Evolutionary conservation across 768 basidiomycete genomes (phyloP), one percentile per base, ranked within the genome.

Genomic region (Leccinum disarticulatum): DNA sequence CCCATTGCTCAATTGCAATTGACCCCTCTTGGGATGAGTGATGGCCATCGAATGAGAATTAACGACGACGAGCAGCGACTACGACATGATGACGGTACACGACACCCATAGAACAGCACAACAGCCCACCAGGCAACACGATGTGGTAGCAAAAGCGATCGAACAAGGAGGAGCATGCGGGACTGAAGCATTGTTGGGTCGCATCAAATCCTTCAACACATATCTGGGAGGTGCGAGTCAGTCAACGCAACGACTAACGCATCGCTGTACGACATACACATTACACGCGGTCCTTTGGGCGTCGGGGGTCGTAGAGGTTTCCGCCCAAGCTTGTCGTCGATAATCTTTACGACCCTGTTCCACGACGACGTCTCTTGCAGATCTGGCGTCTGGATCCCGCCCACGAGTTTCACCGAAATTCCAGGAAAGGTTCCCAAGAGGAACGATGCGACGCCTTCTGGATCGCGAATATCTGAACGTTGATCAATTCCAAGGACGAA

Each of bases 391-490:
- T 47, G 36, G 13, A 19, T 51, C 0, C 52, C 57, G 15, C 64
- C 57, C 0, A 31, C 36, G 1, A 66, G 50, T 3, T 54, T 13
- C n/a, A 68, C 60, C 10, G 54, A n/a, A 6, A 67, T 13, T 5
- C 59, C 56, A 1, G 59, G 59, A 57, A 22, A 64, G 1, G 46
- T 60, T 41, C 17, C 33, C 57, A 69, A 31, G 30, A 68, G 62
- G 53, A 69, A 68, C 0, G 62, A 49, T 2, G 67, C 62, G n/a
- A 64, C 62, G 14, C 53, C 50, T 0, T 55, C 14, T 10, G 66
- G 64, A 31, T 68, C 65, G 41, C 64, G 67, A 33, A 68, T 56
- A 2, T 67, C 65, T 9, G 67, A 68, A 10, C 59, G 56, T 14
- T 52, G 6, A 55, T 68, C 67, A 13, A 68, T 58, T 9, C 43